Evolutionary conservation across 345 rosid genomes (phyloP).

Genomic region (Eucalyptus viminalis): DNA sequence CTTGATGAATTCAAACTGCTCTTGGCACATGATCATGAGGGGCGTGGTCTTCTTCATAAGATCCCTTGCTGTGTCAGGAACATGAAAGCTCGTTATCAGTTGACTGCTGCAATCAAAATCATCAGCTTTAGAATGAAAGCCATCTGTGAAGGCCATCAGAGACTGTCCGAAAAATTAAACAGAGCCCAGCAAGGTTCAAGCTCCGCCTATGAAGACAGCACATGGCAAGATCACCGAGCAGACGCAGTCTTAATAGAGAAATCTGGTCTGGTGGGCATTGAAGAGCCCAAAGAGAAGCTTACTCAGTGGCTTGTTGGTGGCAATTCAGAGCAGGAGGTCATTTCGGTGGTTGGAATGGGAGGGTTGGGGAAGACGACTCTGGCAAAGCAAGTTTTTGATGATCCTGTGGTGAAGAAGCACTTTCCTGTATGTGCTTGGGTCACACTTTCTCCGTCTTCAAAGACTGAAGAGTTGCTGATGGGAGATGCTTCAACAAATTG

Average conservation of each 20-base stretch:
- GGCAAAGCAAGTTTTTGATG: slow-evolving; percentile 20
- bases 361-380: slow-evolving; percentile 32
- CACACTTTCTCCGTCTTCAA: slow-evolving; percentile 7
- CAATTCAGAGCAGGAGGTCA: background rate
- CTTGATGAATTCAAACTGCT: slow-evolving; percentile 14
- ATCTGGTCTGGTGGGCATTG: slow-evolving; percentile 19
- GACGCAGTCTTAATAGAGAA: slow-evolving; percentile 18
- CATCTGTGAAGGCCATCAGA: slow-evolving; percentile 4
- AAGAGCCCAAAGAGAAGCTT: slow-evolving; percentile 7
- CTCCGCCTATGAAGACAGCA: background rate
- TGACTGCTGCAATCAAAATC: background rate
- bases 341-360: slow-evolving; percentile 24
- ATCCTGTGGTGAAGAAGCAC: background rate
- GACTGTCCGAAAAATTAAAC: background rate
- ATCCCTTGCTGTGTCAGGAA: slow-evolving; percentile 5
- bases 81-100: slow-evolving; percentile 6
- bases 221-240: slow-evolving; percentile 6
- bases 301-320: background rate
- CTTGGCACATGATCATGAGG: background rate
- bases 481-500: slow-evolving; percentile 9
- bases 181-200: background rate
- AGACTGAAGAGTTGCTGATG: slow-evolving; percentile 4
- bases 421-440: slow-evolving; percentile 14
- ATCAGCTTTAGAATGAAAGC: background rate
- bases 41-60: background rate